These are phyloP conservation scores for Pseudogymnoascus sp. DNA, from an alignment of 2,329 filamentous ascomycete genomes.

Conservation along the genomic window DNA sequence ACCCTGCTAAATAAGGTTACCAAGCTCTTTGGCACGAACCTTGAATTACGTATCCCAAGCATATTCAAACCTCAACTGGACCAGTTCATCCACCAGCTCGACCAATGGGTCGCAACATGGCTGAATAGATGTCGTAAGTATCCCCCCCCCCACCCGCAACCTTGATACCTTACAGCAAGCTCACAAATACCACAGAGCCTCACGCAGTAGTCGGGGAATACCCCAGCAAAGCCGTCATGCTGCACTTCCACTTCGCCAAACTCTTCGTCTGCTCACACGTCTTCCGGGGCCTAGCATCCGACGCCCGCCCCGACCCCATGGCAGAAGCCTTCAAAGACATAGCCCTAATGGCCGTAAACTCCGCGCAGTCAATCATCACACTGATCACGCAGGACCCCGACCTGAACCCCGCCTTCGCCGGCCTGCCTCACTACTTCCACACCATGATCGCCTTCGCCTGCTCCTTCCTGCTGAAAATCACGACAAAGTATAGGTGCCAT, in stretches of 20 bases:
- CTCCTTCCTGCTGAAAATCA: slow-evolving; percentile 29
- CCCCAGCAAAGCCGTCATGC: slow-evolving; percentile 13
- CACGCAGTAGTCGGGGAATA: background rate
- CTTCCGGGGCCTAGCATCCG: slow-evolving; percentile 13
- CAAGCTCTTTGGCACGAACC: slow-evolving; percentile 48
- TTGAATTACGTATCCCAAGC: slow-evolving; percentile 38
- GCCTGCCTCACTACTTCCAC: slow-evolving; percentile 28
- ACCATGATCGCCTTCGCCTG: slow-evolving; percentile 29
- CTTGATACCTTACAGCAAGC: background rate
- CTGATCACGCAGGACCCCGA: slow-evolving; percentile 27
- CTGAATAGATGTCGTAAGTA: slow-evolving; percentile 26
- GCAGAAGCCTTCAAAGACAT: background rate
- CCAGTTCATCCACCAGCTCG: slow-evolving; percentile 29
- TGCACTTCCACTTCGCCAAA: slow-evolving; percentile 25
- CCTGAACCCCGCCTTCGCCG: slow-evolving; percentile 23
- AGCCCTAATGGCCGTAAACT: slow-evolving; percentile 1
- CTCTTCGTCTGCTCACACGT: slow-evolving; percentile 26
- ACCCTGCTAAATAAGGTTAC: slow-evolving; percentile 50
- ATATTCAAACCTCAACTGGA: slow-evolving; percentile 24
- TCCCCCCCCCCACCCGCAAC: too few relatives aligned
- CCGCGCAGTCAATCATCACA: slow-evolving; percentile 20
- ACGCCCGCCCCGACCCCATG: slow-evolving; percentile 6
- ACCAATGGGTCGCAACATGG: slow-evolving; percentile 30
- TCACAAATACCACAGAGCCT: background rate
- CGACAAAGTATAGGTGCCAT: slow-evolving; percentile 27